Evolutionary conservation across 1,139 yeast species (phyloP), one percentile per base, ranked within the genome.

Genomic region (Meyerozyma elateridarum): DNA sequence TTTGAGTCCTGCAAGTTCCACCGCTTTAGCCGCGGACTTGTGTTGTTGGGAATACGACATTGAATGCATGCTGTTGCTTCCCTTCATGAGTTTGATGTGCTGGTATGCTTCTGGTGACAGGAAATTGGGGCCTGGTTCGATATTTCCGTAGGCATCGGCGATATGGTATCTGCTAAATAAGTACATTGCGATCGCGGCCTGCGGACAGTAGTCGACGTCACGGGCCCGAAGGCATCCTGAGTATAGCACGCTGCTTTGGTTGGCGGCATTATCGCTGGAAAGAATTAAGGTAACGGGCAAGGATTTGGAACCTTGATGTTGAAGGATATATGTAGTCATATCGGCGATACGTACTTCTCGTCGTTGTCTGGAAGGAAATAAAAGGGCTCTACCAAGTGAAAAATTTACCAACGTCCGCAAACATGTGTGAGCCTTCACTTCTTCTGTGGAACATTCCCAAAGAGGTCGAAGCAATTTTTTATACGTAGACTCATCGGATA

Each of bases 81-180:
- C 62, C 33, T 50, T 54, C 20, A 59, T 41, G 9, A 60, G 36
- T 30, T 46, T 52, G 17, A 48, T 47, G 8, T 55, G 48, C 24
- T 41, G 44, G 21, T 57, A 44, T 2, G 39, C 5, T 5, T 24
- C 18, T 4, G 27, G 8, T 9, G 12, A 15, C 27, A 15, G 24
- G 6, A 32, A 22, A 22, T 36, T 36, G 11, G 15, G 15, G n/a
- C 34, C 15, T 12, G 22, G 4, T 4, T 21, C 33, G 6, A 20
- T n/a, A 8, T 22, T 22, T 8, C 59, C 61, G 34, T 52, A 50
- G 20, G 49, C 52, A 37, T 58, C 61, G 2, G 58, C 52, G 8
- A 59, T 43, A 34, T 61, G 66, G 30, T 58, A 54, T 22, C 64
- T 31, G 24, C 49, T 41, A 30, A 60, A 61, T 16, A 61, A 45